Base-by-base conservation (phyloP, 306 rosid genomes). In the Comarum palustre region DNA sequence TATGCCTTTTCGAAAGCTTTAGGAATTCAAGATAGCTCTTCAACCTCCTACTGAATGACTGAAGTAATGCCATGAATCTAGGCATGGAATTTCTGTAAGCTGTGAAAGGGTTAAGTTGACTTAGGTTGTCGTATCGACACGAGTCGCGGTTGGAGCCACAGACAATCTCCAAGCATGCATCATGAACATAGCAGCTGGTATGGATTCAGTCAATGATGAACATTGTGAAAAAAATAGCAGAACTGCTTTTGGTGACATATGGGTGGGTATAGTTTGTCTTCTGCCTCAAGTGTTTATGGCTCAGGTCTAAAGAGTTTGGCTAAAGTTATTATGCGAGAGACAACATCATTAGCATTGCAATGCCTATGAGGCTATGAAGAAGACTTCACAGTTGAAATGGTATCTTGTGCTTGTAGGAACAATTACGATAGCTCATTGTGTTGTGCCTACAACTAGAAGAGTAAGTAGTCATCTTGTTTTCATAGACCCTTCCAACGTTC, bases 201-300 rank as follows among this genome's bases (percentile, higher is more conserved):
- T 52, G 58, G 27, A 52, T 11, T 69, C 34, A 69, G 63, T 69
- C 74, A 13, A 51, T 69, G 48, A 61, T 69, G 34, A 51, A 34
- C 62, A 51, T 51, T 8, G 47, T 20, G n/a, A 20, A 36, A 34
- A 32, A 36, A 34, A 51, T 36, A 5, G 48, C 19, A 34, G 50
- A 51, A 52, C 73, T 48, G 25, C 63, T 51, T 32, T 50, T 50
- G 10, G 11, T 69, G 45, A 31, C 48, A 69, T 13, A 19, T 12
- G 10, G 36, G 62, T 69, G 63, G 74, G 74, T 34, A 20, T 69
- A 51, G 43, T 13, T 69, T 52, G 63, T 69, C 63, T 51, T 34
- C 36, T 51, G 62, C 48, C 48, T 69, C 20, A 13, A 51, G 63
- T 69, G 22, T 69, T 15, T 14, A 14, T 20, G 63, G 63, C 63